Percentiles rank a stretch among this genome's conserved stretches.
Evolutionary conservation across 148 eudicot species (phyloP).

Genomic region (Rhododendron mucronatum): DNA sequence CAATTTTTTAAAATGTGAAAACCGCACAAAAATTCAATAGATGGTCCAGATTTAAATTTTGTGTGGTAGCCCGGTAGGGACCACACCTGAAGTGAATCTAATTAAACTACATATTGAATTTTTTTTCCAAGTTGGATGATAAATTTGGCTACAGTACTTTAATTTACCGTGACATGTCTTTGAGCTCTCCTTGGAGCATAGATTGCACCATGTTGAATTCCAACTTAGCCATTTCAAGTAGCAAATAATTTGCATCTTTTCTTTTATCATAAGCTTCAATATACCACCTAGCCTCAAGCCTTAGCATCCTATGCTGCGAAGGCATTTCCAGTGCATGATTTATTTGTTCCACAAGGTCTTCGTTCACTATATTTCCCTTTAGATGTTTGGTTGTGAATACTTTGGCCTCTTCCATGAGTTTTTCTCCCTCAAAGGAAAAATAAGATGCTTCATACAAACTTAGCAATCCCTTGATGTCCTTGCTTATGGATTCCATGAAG

Average conservation of each 20-base stretch:
- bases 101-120: too few relatives aligned
- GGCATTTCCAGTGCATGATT: background rate
- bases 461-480: background rate
- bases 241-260: background rate
- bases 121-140: too few relatives aligned
- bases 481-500: background rate
- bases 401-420: background rate
- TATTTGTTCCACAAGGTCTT: background rate
- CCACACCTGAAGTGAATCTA: too few relatives aligned
- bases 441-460: conserved; percentile 2
- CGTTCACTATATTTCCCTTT: background rate
- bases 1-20: background rate
- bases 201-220: too few relatives aligned
- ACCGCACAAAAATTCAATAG: too few relatives aligned
- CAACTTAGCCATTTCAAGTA: too few relatives aligned
- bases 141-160: too few relatives aligned
- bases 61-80: too few relatives aligned
- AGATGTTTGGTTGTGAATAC: background rate
- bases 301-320: background rate
- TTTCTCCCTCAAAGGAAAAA: background rate
- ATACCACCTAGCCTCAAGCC: background rate
- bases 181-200: too few relatives aligned
- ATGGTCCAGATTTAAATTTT: too few relatives aligned
- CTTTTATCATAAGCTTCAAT: background rate
- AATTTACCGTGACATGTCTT: too few relatives aligned